Evolutionary conservation across 192 early-diverging fungal species (phyloP).

Genomic region (Podila epicladia): DNA sequence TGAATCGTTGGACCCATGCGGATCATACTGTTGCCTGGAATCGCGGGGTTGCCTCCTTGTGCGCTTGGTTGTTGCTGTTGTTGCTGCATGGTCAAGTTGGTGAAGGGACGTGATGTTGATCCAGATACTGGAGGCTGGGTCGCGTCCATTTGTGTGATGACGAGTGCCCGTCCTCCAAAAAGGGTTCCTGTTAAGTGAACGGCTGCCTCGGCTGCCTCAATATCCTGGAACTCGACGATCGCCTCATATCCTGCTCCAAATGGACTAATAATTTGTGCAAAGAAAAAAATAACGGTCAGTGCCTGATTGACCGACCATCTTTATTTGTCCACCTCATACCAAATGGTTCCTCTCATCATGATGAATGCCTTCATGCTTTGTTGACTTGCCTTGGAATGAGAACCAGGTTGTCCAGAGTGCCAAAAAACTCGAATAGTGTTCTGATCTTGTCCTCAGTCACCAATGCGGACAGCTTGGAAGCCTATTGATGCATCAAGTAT

Average conservation of each 20-base stretch:
- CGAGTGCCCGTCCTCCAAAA: conserved; percentile 38
- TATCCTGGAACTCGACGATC: conserved; percentile 38
- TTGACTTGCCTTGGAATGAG: conserved; percentile 43
- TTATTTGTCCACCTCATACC: too few relatives aligned
- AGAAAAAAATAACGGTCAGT: too few relatives aligned
- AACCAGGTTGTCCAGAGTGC: conserved; percentile 38
- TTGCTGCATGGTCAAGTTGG: conserved; percentile 32
- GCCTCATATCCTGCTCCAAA: conserved; percentile 50
- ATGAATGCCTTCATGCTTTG: background rate
- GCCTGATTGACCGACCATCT: too few relatives aligned
- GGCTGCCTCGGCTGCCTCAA: conserved; percentile 30
- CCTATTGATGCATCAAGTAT: conserved; percentile 8
- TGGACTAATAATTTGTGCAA: conserved; percentile 14
- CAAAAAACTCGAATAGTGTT: conserved; percentile 37
- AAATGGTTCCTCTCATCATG: too few relatives aligned
- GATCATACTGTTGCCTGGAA: conserved; percentile 23
- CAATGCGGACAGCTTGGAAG: conserved; percentile 42
- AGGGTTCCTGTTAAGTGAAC: conserved; percentile 45
- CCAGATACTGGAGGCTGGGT: conserved; percentile 7
- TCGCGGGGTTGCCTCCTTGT: background rate
- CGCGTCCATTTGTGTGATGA: conserved; percentile 39
- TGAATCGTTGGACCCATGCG: conserved; percentile 45
- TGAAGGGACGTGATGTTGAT: conserved; percentile 24
- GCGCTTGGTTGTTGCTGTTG: conserved; percentile 11
- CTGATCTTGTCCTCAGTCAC: conserved; percentile 43